Evolutionary conservation across 768 basidiomycete species (phyloP).

Genomic region (Termitomyces sp.): DNA sequence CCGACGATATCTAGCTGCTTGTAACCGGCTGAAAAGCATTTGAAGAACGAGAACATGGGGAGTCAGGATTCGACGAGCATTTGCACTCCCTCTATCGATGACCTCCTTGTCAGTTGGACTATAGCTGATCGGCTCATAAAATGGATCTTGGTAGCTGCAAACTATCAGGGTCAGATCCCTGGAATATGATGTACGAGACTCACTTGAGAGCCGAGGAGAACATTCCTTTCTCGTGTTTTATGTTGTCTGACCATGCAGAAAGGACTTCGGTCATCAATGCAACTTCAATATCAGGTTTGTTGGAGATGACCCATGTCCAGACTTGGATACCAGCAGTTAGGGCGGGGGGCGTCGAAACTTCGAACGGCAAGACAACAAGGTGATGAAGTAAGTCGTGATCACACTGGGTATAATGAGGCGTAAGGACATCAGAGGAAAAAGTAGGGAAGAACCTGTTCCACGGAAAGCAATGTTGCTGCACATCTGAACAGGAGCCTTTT

Average conservation of each 20-base stretch:
- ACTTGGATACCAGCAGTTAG: constrained; percentile 86
- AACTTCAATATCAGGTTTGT: constrained; percentile 78
- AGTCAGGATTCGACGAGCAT: constrained; percentile 70
- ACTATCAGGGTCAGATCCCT: not conserved
- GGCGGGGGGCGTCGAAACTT: constrained; percentile 81
- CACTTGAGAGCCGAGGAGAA: constrained; percentile 83
- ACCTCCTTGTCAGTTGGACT: constrained; percentile 84
- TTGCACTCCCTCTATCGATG: constrained; percentile 66
- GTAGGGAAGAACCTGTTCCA: constrained; percentile 42
- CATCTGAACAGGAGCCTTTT: constrained; percentile 84
- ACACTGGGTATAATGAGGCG: constrained; percentile 38
- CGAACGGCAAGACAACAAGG: constrained; percentile 83
- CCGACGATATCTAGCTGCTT: constrained; percentile 87
- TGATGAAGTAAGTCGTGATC: constrained; percentile 85
- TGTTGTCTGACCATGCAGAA: constrained; percentile 82
- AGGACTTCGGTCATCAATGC: constrained; percentile 81
- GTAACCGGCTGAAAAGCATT: constrained; percentile 87
- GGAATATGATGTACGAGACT: constrained; percentile 19
- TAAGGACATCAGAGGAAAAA: not conserved
- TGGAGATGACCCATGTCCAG: constrained; percentile 95
- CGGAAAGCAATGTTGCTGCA: constrained; percentile 73
- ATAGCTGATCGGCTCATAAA: constrained; percentile 80
- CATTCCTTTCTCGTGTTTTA: constrained; percentile 72
- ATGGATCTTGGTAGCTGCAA: constrained; percentile 82
- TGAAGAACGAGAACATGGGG: constrained; percentile 84